phyloP scores from a whole-genome alignment of 768 basidiomycete species.

The Rhizopogon vesiculosus region DNA sequence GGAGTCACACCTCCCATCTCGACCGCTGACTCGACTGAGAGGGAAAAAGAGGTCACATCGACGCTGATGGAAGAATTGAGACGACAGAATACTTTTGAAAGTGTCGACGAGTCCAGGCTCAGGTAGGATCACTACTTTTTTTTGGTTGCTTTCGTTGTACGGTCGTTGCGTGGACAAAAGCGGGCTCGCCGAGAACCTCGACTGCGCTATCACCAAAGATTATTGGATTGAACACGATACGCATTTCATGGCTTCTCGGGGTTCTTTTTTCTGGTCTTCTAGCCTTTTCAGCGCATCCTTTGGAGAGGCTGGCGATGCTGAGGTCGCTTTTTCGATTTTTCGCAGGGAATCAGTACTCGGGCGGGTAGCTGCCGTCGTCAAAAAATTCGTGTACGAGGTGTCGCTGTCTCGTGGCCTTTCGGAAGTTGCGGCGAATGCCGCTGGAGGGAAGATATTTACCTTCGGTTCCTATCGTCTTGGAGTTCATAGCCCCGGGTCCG shows the following conservation, averaged over 20 bases:
- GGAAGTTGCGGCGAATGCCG: slow-evolving; percentile 79
- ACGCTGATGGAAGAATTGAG: slow-evolving; percentile 90
- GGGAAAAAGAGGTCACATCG: slow-evolving; percentile 78
- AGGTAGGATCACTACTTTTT: slow-evolving; percentile 49
- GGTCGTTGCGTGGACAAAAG: not conserved
- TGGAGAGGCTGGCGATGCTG: slow-evolving; percentile 10
- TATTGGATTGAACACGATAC: not conserved
- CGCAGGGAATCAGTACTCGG: slow-evolving; percentile 90
- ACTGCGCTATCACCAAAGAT: not conserved
- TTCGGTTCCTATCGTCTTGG: slow-evolving; percentile 98
- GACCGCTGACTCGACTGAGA: slow-evolving; percentile 62
- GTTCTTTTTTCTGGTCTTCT: not conserved
- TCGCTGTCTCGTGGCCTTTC: slow-evolving; percentile 79
- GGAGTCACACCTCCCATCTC: slow-evolving; percentile 89
- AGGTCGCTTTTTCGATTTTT: slow-evolving; percentile 15
- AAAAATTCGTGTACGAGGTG: slow-evolving; percentile 86
- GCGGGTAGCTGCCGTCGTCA: slow-evolving; percentile 82
- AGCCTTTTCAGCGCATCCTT: not conserved
- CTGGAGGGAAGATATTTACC: slow-evolving; percentile 98
- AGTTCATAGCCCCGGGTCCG: slow-evolving; percentile 91
- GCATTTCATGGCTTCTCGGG: not conserved
- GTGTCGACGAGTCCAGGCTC: slow-evolving; percentile 79
- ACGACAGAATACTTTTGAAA: slow-evolving; percentile 84
- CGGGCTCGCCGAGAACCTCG: not conserved
- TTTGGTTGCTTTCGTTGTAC: not conserved